A percentile compares a stretch with the other conserved stretches of the same genome.
These are phyloP conservation scores for Gossypium davidsonii DNA, from an alignment of 441 rosid genomes.

Conservation along the genomic window DNA sequence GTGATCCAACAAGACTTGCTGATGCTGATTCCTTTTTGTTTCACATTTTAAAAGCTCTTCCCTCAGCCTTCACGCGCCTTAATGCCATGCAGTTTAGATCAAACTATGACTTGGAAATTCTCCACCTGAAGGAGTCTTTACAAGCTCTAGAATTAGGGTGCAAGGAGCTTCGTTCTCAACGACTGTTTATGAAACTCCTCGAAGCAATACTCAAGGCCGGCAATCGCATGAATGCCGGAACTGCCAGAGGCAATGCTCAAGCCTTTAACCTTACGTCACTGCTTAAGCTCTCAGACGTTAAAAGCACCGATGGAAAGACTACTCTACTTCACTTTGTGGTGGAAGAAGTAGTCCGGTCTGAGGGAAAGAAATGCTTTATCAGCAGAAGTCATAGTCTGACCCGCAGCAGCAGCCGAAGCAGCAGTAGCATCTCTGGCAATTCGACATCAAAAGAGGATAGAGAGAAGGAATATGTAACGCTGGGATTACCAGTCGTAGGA, in stretches of 20 bases:
- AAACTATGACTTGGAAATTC: slow-evolving; percentile 56
- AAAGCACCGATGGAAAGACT: slow-evolving; percentile 69
- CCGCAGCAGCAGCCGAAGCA: slow-evolving; percentile 31
- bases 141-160: slow-evolving; percentile 58
- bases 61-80: slow-evolving; percentile 61
- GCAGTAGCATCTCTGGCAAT: slow-evolving; percentile 24
- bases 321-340: slow-evolving; percentile 87
- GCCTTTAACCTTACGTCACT: slow-evolving; percentile 73
- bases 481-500: slow-evolving; percentile 77
- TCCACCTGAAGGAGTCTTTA: slow-evolving; percentile 41
- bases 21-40: slow-evolving; percentile 70
- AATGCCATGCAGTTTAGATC: slow-evolving; percentile 62
- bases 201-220: slow-evolving; percentile 95
- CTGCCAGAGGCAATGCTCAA: slow-evolving; percentile 85
- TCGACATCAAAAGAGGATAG: slow-evolving; percentile 36
- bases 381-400: slow-evolving; percentile 42
- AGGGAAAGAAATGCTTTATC: slow-evolving; percentile 62
- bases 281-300: slow-evolving; percentile 77
- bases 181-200: slow-evolving; percentile 75
- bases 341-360: slow-evolving; percentile 65
- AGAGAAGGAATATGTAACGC: slow-evolving; percentile 57
- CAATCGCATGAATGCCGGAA: slow-evolving; percentile 90
- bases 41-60: slow-evolving; percentile 65
- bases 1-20: slow-evolving; percentile 52
- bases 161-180: slow-evolving; percentile 62